Evolutionary conservation across 179 eudicot species (phyloP), one percentile per base, ranked within the genome.

Genomic region (Pouteria campechiana): DNA sequence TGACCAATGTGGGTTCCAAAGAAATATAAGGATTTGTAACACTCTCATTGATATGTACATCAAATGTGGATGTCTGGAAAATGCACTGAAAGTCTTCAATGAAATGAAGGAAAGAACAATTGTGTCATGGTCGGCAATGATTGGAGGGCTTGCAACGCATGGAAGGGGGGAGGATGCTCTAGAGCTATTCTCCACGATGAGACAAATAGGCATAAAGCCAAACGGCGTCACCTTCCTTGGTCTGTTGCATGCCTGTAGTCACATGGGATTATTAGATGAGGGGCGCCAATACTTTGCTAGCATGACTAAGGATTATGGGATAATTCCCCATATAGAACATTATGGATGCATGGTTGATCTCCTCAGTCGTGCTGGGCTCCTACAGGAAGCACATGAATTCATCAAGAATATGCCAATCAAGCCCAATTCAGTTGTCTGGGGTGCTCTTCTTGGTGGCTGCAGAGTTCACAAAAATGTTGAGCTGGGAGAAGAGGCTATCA

Each of bases 371-470:
- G 72, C 94, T 22, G 96, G 96, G 52, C 79, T 67, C 57, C 65
- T 87, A 61, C 58, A 68, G 19, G 83, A 79, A 63, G 82, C 76
- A 44, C 67, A 64, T 47, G 65, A 60, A 8, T 77, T 83, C 52
- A 61, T 76, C 48, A 56, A 39, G 48, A 55, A 54, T 46, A 72
- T 81, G 40, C 81, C 94, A 2, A 74, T 56, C 36, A 68, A 65
- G 55, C 75, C 76, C 12, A 69, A 74, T 55, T 55, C 94, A 5
- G 87, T 74, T 16, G 60, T 83, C 19, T 87, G 96, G 96, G 96
- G 94, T 43, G 73, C 96, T 57, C 65, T 87, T 48, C 81, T 87
- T 54, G 90, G 80, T 48, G 87, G 90, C 24, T 74, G 86, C 66
- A 75, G 64, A 45, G 53, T 73, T 39, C 83, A 83, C 70, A 94